Base-by-base conservation (phyloP, 176 grass and related monocot genomes). In the Musa itinerans region DNA sequence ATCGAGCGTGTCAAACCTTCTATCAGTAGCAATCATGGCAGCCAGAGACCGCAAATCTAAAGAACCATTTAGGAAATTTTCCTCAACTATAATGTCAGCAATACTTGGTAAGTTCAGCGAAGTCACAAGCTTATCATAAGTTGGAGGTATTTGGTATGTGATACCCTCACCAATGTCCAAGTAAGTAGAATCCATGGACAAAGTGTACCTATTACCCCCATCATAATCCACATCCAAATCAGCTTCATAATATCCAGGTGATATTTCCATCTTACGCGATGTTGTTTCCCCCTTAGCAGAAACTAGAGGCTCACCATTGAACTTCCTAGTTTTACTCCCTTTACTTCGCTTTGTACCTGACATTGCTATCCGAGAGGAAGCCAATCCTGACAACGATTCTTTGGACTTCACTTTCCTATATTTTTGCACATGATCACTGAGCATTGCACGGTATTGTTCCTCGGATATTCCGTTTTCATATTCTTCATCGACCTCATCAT, bases 371-470 rank as follows among this genome's bases (percentile, higher is more conserved):
- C 77, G 76, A 84, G 78, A 70, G 70, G 83, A 74, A 85, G 86
- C 82, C 57, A 82, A 87, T 73, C 84, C 75, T 81, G 84, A 85
- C 71, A 68, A 58, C 78, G 79, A 80, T 3, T 92, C 93, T 54
- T 78, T 87, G 76, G 80, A 63, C 75, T 79, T 89, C 54, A 85
- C 74, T 64, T 82, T 85, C 72, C 74, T 81, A 74, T 92, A 92
- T 79, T 87, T 95, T 53, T 89, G 90, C 56, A 95, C 86, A 77
- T 99, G 96, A 59, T 95, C 88, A 27, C 82, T 92, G 12, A 99
- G 83, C 96, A 99, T 99, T 75, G 91, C 82, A 57, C 85, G 88
- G 81, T 99, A 99, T 11, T 92, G 81, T 74, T 99, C 88, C 85
- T 99, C 91, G 0, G 88, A 87, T 81, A 99, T 86, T 78, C 80